Evolutionary conservation across 2,329 filamentous ascomycete genomes (phyloP).

Genomic region (Cytospora paraplurivora): DNA sequence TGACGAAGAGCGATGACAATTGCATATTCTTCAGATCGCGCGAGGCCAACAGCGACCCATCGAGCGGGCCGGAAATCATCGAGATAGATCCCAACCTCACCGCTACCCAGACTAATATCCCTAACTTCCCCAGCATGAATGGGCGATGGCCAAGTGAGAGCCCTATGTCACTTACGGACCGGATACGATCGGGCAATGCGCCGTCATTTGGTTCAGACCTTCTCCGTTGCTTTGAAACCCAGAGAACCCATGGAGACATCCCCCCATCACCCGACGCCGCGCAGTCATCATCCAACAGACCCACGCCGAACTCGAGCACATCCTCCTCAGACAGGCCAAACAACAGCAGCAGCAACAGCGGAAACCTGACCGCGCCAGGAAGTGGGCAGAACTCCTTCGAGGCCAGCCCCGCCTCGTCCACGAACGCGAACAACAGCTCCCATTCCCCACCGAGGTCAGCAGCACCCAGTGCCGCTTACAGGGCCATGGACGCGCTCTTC

Average conservation of each 20-base stretch:
- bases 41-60: conserved; percentile 46
- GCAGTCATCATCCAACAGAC: conserved; percentile 52
- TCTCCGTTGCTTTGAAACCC: conserved; percentile 46
- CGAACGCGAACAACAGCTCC: conserved; percentile 40
- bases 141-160: conserved; percentile 21
- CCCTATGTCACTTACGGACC: conserved; percentile 7
- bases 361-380: background rate
- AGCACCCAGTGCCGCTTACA: conserved; percentile 42
- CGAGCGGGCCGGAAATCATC: conserved; percentile 43
- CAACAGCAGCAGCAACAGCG: conserved; percentile 28
- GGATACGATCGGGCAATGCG: conserved; percentile 26
- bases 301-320: conserved; percentile 61
- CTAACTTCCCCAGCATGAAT: conserved; percentile 35
- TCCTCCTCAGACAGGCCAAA: conserved; percentile 46
- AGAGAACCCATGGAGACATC: conserved; percentile 48
- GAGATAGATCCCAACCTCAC: conserved; percentile 41
- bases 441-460: conserved; percentile 33
- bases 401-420: conserved; percentile 52
- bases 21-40: conserved; percentile 46
- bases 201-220: conserved; percentile 34
- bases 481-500: conserved; percentile 44
- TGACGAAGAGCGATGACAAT: conserved; percentile 46
- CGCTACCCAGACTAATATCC: conserved; percentile 32
- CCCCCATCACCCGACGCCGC: conserved; percentile 53
- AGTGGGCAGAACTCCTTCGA: conserved; percentile 50